Percentiles rank a stretch among this genome's conserved stretches.
phyloP scores from a whole-genome alignment of 1,284 basidiomycete species.

The Mycosarcoma mackinlayi region DNA sequence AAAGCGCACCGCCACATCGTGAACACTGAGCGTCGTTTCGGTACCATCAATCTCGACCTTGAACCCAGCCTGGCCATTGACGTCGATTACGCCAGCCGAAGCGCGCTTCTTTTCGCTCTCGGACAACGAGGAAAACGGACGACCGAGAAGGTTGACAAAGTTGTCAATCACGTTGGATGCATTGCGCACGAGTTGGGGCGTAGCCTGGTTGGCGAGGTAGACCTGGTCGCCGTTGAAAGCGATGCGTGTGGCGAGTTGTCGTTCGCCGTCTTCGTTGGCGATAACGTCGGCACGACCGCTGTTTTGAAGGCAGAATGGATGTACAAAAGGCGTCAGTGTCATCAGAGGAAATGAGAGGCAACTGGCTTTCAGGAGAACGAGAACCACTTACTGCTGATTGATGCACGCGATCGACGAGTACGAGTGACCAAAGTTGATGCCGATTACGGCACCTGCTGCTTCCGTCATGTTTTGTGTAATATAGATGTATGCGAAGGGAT shows the following conservation, averaged over 20 bases:
- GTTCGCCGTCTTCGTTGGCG: constrained; percentile 97
- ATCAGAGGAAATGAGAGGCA: not conserved
- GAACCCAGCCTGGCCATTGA: constrained; percentile 71
- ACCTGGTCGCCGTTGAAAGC: constrained; percentile 78
- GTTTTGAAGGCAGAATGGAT: not conserved
- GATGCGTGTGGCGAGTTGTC: constrained; percentile 94
- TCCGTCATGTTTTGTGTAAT: constrained; percentile 51
- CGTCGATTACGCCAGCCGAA: constrained; percentile 86
- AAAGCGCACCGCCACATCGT: constrained; percentile 87
- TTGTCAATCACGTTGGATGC: constrained; percentile 91
- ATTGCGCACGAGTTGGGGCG: constrained; percentile 94
- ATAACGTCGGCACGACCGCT: constrained; percentile 73
- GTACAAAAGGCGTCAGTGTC: constrained; percentile 12
- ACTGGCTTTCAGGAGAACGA: not conserved
- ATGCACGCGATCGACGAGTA: constrained; percentile 95
- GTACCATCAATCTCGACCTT: constrained; percentile 81
- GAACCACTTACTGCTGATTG: constrained; percentile 82
- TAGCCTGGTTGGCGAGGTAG: constrained; percentile 96
- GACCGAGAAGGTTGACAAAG: constrained; percentile 92
- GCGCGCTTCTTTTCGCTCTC: constrained; percentile 77
- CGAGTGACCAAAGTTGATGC: constrained; percentile 97
- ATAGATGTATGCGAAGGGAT: not conserved
- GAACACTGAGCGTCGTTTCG: constrained; percentile 80
- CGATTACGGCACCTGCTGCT: constrained; percentile 73
- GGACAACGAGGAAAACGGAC: constrained; percentile 83